These are phyloP conservation scores for Phaeosphaeriaceae sp. DNA, from an alignment of 2,329 filamentous ascomycete genomes.

Conservation along the genomic window DNA sequence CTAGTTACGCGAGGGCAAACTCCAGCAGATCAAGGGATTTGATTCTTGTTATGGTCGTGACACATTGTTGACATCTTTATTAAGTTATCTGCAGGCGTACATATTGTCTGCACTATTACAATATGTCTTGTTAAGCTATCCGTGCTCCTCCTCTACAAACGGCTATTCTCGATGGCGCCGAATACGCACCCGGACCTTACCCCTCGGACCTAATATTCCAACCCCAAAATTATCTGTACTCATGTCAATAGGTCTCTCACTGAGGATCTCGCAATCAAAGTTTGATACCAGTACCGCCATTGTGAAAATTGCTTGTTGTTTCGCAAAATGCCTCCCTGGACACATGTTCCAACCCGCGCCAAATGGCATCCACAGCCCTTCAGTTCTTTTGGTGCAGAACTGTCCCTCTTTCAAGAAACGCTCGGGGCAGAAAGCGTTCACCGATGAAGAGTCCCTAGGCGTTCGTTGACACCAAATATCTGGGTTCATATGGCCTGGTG, in stretches of 20 bases:
- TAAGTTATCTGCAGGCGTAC: too few species aligned
- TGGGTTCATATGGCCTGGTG: slow-evolving; percentile 33
- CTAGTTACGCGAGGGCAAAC: too few species aligned
- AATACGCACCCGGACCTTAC: slow-evolving; percentile 8
- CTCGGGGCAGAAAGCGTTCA: slow-evolving; percentile 46
- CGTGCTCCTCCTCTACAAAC: too few species aligned
- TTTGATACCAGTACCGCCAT: slow-evolving; percentile 39
- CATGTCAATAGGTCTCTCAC: slow-evolving; percentile 1
- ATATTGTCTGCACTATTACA: too few species aligned
- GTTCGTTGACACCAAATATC: slow-evolving; percentile 38
- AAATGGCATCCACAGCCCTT: slow-evolving; percentile 45
- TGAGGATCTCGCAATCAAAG: slow-evolving; percentile 13
- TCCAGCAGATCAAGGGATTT: too few species aligned
- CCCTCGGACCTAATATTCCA: slow-evolving; percentile 8
- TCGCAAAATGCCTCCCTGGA: slow-evolving; percentile 47
- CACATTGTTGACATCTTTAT: too few species aligned
- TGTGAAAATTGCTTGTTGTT: slow-evolving; percentile 41
- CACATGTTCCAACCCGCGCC: slow-evolving; percentile 45
- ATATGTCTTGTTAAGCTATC: too few species aligned
- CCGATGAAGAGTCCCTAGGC: slow-evolving; percentile 17
- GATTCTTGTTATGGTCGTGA: too few species aligned
- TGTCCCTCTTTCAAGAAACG: slow-evolving; percentile 33
- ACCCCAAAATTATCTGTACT: slow-evolving; percentile 11
- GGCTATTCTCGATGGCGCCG: not conserved
- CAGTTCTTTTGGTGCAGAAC: slow-evolving; percentile 32